Evolutionary conservation across 306 rosid genomes (phyloP).

Genomic region (Prunus fruticosa): DNA sequence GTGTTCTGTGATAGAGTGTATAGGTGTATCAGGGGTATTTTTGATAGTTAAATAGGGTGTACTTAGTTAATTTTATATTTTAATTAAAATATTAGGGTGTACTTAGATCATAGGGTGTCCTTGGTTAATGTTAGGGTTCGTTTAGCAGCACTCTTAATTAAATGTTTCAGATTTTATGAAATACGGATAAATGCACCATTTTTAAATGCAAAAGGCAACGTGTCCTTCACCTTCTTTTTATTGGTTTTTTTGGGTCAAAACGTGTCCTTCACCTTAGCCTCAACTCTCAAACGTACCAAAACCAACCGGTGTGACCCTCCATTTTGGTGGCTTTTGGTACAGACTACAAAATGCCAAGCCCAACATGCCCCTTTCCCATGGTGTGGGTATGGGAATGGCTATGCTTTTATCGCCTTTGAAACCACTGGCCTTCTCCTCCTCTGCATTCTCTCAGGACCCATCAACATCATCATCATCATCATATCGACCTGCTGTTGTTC

Average conservation of each 20-base stretch:
- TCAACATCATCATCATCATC: constrained; percentile 9
- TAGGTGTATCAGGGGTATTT: too few species aligned
- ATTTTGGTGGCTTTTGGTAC: background rate
- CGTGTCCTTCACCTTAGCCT: background rate
- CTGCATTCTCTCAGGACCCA: constrained; percentile 23
- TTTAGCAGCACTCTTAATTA: too few species aligned
- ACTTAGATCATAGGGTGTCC: too few species aligned
- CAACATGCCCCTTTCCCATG: background rate
- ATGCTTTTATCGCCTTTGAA: constrained; percentile 22
- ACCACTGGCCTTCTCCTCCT: constrained; percentile 6
- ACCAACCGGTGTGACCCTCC: background rate
- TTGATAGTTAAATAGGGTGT: too few species aligned
- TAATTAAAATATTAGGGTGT: too few species aligned
- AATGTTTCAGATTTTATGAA: too few species aligned
- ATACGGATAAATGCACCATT: too few species aligned
- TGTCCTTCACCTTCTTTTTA: too few species aligned
- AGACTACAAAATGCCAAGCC: background rate
- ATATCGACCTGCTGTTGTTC: constrained; percentile 69
- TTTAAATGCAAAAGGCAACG: too few species aligned
- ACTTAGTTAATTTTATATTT: too few species aligned
- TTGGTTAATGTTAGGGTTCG: too few species aligned
- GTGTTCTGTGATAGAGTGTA: too few species aligned
- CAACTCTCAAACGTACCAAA: background rate
- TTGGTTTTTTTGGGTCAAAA: background rate
- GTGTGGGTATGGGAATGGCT: constrained; percentile 22